A percentile compares a stretch with the other conserved stretches of the same genome.
Conservation (phyloP, 2,329 filamentous ascomycete species). For the Pseudopyrenochaeta lycopersici region DNA sequence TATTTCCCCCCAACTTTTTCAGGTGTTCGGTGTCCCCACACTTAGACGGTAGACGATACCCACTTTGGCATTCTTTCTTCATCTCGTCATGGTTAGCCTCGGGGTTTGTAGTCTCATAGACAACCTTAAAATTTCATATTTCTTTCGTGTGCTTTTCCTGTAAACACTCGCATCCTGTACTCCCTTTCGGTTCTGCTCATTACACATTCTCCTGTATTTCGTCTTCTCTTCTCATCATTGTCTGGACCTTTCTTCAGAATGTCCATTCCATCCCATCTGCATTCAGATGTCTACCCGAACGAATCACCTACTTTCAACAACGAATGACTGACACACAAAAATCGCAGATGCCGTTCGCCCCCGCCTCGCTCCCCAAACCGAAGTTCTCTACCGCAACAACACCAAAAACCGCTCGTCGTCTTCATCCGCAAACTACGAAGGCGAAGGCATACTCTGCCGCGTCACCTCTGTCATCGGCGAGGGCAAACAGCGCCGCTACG, state of each 20-base stretch:
- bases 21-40: constrained; percentile 14
- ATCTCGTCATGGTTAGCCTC: constrained; percentile 16
- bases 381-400: constrained; percentile 62
- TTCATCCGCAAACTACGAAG: constrained; percentile 47
- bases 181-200: too few relatives aligned
- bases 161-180: too few relatives aligned
- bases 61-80: constrained; percentile 15
- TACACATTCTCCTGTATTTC: background rate
- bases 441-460: constrained; percentile 61
- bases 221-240: background rate
- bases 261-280: constrained; percentile 4
- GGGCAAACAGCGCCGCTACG: constrained; percentile 62
- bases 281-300: constrained; percentile 1
- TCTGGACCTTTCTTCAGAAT: background rate
- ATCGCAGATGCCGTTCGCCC: constrained; percentile 26
- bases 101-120: constrained; percentile 30
- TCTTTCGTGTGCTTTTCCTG: constrained; percentile 8
- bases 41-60: constrained; percentile 30
- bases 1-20: constrained; percentile 1
- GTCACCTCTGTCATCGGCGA: constrained; percentile 63
- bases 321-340: background rate
- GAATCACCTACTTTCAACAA: constrained; percentile 3
- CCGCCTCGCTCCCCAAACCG: constrained; percentile 53
- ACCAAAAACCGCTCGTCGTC: constrained; percentile 47
- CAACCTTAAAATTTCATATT: constrained; percentile 23